These are phyloP conservation scores for Trifolium subterraneum DNA, from an alignment of 306 rosid genomes.

Conservation along the genomic window DNA sequence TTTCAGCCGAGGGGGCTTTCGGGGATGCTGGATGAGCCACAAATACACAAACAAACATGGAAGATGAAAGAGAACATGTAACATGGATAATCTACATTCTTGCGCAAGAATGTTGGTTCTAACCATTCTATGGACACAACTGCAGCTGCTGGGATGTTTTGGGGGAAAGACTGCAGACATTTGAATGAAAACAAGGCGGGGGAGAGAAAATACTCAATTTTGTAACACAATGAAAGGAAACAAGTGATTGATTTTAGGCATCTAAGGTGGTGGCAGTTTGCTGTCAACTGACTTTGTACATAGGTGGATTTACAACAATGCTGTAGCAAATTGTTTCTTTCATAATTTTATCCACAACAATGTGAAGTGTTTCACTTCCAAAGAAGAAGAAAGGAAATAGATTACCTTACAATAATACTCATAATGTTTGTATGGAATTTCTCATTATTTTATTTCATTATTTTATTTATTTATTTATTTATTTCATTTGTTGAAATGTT, in stretches of 20 bases:
- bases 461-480: slow-evolving; percentile 39
- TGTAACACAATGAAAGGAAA: slow-evolving; percentile 53
- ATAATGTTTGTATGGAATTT: slow-evolving; percentile 43
- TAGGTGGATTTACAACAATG: slow-evolving; percentile 44
- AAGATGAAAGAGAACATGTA: slow-evolving; percentile 34
- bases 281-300: slow-evolving; percentile 55
- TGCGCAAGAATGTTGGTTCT: slow-evolving; percentile 40
- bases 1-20: slow-evolving; percentile 27
- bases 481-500: slow-evolving; percentile 20
- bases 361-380: slow-evolving; percentile 45
- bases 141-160: slow-evolving; percentile 48
- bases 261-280: slow-evolving; percentile 43
- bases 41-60: slow-evolving; percentile 30
- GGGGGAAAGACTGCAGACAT: slow-evolving; percentile 53
- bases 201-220: slow-evolving; percentile 38
- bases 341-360: slow-evolving; percentile 43
- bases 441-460: slow-evolving; percentile 28
- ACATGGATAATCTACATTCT: slow-evolving; percentile 1
- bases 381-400: slow-evolving; percentile 45
- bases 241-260: slow-evolving; percentile 37
- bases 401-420: slow-evolving; percentile 21
- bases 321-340: slow-evolving; percentile 48
- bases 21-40: slow-evolving; percentile 40
- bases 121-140: slow-evolving; percentile 36
- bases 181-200: slow-evolving; percentile 39